These are phyloP conservation scores for Stramenopiles sp. DNA, from an alignment of 352 stramenopile species.

Conservation along the genomic window DNA sequence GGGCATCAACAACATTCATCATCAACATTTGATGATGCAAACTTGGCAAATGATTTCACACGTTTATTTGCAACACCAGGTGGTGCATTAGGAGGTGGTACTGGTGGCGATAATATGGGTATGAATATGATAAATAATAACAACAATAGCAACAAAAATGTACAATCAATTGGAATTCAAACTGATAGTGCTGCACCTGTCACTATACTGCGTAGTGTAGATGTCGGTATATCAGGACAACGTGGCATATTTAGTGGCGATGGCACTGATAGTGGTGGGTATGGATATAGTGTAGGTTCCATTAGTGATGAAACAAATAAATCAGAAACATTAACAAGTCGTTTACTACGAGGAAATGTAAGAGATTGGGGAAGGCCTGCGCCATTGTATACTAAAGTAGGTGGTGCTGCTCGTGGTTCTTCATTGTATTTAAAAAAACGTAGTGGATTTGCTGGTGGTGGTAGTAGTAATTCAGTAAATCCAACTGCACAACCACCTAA, in stretches of 20 bases:
- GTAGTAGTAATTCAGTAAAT: background rate
- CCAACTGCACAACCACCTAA: background rate
- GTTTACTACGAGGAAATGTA: background rate
- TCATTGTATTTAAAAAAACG: background rate
- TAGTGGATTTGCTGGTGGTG: background rate
- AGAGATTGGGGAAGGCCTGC: background rate
- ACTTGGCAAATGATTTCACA: background rate
- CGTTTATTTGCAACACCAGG: background rate
- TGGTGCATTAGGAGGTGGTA: background rate
- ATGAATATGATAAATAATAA: no score
- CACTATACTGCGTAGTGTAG: background rate
- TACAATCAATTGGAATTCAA: background rate
- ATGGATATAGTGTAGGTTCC: background rate
- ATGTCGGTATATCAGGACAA: background rate
- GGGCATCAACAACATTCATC: background rate
- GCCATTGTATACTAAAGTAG: background rate
- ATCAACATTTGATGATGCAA: background rate
- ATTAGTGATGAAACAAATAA: background rate
- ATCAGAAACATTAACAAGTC: background rate
- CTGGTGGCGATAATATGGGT: background rate
- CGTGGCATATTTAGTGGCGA: background rate
- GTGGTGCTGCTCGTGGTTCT: background rate
- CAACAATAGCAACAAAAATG: background rate
- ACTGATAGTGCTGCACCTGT: background rate
- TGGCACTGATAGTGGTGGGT: background rate